Base-by-base conservation (phyloP, 148 eudicot genomes). In the Salicornia ramosissima region DNA sequence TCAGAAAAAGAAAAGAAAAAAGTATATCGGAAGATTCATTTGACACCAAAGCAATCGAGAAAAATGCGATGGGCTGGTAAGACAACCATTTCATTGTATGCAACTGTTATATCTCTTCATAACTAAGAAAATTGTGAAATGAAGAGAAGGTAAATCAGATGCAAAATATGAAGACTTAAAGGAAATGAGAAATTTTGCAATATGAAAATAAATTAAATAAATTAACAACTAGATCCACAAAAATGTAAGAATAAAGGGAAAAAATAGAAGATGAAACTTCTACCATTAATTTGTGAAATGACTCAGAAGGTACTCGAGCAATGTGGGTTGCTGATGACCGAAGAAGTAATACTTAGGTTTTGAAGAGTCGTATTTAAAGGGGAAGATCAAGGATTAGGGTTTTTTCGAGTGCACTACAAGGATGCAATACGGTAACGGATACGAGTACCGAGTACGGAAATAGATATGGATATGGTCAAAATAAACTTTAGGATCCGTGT, bases 11-110 rank as follows among this genome's bases (percentile, higher is more conserved):
- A n/a, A 18, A 26, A 22, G 1, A 21, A 33, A 31, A 43, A 10
- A 8, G 13, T 10, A 26, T 12, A 13, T 77, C 0, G 80, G 80
- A 39, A 51, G 61, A 68, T 71, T 43, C 76, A 77, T 77, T 77
- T 77, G 76, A 67, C 80, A 14, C 76, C 75, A 71, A 51, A n/a
- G 76, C 80, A 71, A 77, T 60, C 9, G 19, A 18, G 33, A 34
- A 64, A 47, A 58, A 55, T 67, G 60, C 72, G 5, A 74, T 75
- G 78, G 61, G 78, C 63, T 68, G 72, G 76, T 73, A 73, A 73
- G 78, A 29, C 52, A 21, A 59, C 72, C 68, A 49, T 6, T 14
- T 73, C 0, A 9, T 28, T 73, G 12, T 73, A 21, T 54, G 76
- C 76, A 65, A 54, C 76, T 54, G 70, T 26, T 73, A 54, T 19